Conservation (phyloP, 495 filamentous ascomycete species). For the Penicillium paradoxum region DNA sequence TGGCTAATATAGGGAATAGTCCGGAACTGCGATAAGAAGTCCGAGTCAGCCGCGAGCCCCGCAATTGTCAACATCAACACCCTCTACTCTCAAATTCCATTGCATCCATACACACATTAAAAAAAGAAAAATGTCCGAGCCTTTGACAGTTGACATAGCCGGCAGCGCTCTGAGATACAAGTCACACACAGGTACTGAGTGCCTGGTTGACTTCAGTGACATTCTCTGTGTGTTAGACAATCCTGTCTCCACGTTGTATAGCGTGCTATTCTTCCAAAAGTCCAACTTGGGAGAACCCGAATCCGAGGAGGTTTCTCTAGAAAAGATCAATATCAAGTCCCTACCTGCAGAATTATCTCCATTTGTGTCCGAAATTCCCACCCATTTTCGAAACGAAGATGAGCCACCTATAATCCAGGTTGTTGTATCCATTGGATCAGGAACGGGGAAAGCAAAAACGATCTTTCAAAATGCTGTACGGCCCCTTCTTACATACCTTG, state of each 20-base stretch:
- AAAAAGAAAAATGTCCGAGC: not conserved
- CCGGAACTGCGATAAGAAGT: not conserved
- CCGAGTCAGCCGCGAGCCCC: not conserved
- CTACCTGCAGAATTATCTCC: constrained; percentile 18
- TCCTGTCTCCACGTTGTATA: constrained; percentile 4
- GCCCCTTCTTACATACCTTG: constrained; percentile 50
- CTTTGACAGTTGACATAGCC: constrained; percentile 5
- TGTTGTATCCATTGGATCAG: constrained; percentile 69
- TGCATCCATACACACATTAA: not conserved
- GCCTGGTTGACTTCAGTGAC: constrained; percentile 19
- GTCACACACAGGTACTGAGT: constrained; percentile 9
- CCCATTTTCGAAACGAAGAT: constrained; percentile 17
- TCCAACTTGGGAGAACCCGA: not conserved
- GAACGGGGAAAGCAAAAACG: constrained; percentile 53
- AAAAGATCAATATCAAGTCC: constrained; percentile 12
- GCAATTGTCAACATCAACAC: not conserved
- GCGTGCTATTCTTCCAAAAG: constrained; percentile 25
- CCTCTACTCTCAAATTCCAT: not conserved
- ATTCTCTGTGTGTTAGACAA: constrained; percentile 28
- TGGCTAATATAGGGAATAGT: too few relatives aligned
- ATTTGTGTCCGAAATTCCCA: constrained; percentile 19
- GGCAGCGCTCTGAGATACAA: constrained; percentile 16
- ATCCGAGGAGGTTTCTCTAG: constrained; percentile 4
- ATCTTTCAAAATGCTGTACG: constrained; percentile 55
- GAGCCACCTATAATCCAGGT: constrained; percentile 47